phyloP scores from a whole-genome alignment of 495 filamentous ascomycete species.

The Penicillium antarcticum region DNA sequence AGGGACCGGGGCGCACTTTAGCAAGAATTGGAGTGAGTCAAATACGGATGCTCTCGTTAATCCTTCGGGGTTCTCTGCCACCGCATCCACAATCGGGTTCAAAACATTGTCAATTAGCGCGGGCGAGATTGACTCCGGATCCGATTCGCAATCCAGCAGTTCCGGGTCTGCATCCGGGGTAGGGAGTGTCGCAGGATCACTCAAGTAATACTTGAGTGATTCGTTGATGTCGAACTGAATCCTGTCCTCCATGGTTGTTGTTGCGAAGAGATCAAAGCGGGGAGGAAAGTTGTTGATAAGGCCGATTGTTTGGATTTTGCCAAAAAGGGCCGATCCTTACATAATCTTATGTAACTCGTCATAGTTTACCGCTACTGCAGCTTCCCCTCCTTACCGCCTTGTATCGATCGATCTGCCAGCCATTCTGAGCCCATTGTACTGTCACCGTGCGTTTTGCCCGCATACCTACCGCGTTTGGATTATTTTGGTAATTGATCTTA shows the following conservation, averaged over 20 bases:
- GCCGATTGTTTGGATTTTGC: slow-evolving; percentile 32
- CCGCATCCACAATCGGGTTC: slow-evolving; percentile 89
- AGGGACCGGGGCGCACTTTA: slow-evolving; percentile 86
- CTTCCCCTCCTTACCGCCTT: not conserved
- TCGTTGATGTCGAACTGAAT: slow-evolving; percentile 92
- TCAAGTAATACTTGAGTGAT: slow-evolving; percentile 91
- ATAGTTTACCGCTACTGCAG: slow-evolving; percentile 1
- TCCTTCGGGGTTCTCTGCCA: slow-evolving; percentile 87
- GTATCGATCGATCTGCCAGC: not conserved
- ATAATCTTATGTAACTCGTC: not conserved
- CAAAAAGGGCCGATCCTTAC: not conserved
- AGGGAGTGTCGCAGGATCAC: slow-evolving; percentile 76
- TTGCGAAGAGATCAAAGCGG: slow-evolving; percentile 11
- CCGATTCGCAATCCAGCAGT: slow-evolving; percentile 86
- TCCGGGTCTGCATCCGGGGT: slow-evolving; percentile 85
- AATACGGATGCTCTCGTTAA: slow-evolving; percentile 73
- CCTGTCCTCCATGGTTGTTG: slow-evolving; percentile 64
- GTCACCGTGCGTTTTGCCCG: not conserved
- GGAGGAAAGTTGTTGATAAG: slow-evolving; percentile 22
- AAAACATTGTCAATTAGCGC: slow-evolving; percentile 77
- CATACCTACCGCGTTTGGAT: not conserved
- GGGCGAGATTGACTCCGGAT: slow-evolving; percentile 76
- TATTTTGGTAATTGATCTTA: not conserved
- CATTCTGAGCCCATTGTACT: not conserved
- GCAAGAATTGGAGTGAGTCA: slow-evolving; percentile 89